Percentiles rank a stretch among this genome's conserved stretches.
These are phyloP conservation scores for Alisma plantagoaquatica DNA, from an alignment of 106 monocot species.

Conservation along the genomic window DNA sequence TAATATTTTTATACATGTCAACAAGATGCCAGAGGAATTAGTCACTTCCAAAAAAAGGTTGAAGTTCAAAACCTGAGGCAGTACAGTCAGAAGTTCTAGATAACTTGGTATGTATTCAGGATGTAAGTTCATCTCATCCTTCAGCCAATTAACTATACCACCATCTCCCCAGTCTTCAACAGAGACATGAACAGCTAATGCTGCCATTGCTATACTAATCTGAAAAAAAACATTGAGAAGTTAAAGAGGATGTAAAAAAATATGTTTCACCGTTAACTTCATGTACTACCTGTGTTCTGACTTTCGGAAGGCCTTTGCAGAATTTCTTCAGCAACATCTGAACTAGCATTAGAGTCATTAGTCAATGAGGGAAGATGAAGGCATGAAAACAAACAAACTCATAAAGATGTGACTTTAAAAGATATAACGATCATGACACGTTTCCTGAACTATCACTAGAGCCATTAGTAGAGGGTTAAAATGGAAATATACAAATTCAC, in stretches of 20 bases:
- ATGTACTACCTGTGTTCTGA: constrained; percentile 96
- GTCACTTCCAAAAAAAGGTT: too few relatives aligned
- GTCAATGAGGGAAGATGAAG: too few relatives aligned
- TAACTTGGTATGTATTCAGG: constrained; percentile 75
- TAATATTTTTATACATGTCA: too few relatives aligned
- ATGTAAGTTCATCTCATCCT: constrained; percentile 73
- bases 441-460: too few relatives aligned
- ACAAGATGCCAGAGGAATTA: too few relatives aligned
- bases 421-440: too few relatives aligned
- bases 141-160: constrained; percentile 88
- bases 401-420: too few relatives aligned
- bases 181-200: constrained; percentile 91
- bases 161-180: constrained; percentile 83
- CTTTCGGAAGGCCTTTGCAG: constrained; percentile 76
- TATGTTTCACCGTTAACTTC: not conserved
- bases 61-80: too few relatives aligned
- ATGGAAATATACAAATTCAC: too few relatives aligned
- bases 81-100: constrained; percentile 74
- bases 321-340: constrained; percentile 81
- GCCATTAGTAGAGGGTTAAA: too few relatives aligned
- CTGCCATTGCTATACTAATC: constrained; percentile 93
- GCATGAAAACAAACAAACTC: too few relatives aligned
- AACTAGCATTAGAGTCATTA: constrained; percentile 7
- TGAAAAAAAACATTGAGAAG: constrained; percentile 13
- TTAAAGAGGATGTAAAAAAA: not conserved